Percentiles rank a stretch among this genome's conserved stretches.
These are phyloP conservation scores for Aspergillus calidoustus DNA, from an alignment of 2,329 filamentous ascomycete species.

Conservation along the genomic window DNA sequence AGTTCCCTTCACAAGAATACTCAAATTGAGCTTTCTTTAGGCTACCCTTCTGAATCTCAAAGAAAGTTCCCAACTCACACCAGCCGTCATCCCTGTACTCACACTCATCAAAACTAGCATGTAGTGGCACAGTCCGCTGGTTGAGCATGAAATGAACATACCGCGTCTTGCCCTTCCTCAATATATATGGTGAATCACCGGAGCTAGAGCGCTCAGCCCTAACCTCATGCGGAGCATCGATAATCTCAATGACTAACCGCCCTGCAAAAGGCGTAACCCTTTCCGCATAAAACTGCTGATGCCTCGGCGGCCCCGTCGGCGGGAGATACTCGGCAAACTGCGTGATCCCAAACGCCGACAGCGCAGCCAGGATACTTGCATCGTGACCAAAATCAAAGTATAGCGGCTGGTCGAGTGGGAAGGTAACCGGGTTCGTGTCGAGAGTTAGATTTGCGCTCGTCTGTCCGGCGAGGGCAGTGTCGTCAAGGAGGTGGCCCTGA, in stretches of 20 bases:
- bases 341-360: constrained; percentile 72
- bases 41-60: constrained; percentile 65
- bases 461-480: constrained; percentile 20
- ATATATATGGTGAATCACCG: not conserved
- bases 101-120: constrained; percentile 68
- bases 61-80: constrained; percentile 73
- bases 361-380: constrained; percentile 70
- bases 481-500: constrained; percentile 33
- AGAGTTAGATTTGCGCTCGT: constrained; percentile 53
- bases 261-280: constrained; percentile 74
- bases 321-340: constrained; percentile 69
- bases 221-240: constrained; percentile 68
- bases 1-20: constrained; percentile 65
- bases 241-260: constrained; percentile 74
- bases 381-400: constrained; percentile 83
- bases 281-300: constrained; percentile 67
- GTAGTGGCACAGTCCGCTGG: constrained; percentile 73
- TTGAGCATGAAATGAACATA: constrained; percentile 78
- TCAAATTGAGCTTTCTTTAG: constrained; percentile 64
- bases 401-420: constrained; percentile 73
- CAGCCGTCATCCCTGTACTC: constrained; percentile 72
- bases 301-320: constrained; percentile 43
- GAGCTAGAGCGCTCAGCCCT: constrained; percentile 45
- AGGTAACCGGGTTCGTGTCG: constrained; percentile 65
- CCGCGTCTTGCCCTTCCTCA: constrained; percentile 53